Conservation (phyloP, 164 flowering plant genomes). For the Buxus sempervirens region DNA sequence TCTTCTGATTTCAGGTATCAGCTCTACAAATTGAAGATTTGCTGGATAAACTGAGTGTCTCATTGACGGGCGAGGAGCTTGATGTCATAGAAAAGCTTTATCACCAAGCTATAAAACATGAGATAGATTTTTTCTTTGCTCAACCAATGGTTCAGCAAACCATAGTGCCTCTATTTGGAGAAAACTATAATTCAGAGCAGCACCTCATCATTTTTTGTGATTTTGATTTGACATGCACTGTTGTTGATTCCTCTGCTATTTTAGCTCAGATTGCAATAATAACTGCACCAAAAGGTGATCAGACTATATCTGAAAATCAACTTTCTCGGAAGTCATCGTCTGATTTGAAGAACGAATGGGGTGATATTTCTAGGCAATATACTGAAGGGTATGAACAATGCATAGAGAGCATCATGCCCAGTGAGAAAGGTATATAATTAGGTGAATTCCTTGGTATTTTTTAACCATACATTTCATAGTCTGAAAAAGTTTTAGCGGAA, state of each 20-base stretch:
- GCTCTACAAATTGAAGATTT: slow-evolving; percentile 77
- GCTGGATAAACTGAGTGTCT: slow-evolving; percentile 87
- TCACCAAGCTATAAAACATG: slow-evolving; percentile 86
- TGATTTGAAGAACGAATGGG: slow-evolving; percentile 82
- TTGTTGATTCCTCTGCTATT: slow-evolving; percentile 93
- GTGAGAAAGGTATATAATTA: slow-evolving; percentile 44
- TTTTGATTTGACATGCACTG: slow-evolving; percentile 94
- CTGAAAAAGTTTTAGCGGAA: neutral
- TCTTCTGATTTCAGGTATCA: slow-evolving; percentile 47
- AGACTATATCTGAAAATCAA: slow-evolving; percentile 35
- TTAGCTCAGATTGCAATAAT: slow-evolving; percentile 92
- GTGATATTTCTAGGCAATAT: slow-evolving; percentile 63
- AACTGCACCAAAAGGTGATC: slow-evolving; percentile 76
- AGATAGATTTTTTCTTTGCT: slow-evolving; percentile 73
- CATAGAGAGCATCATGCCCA: slow-evolving; percentile 60
- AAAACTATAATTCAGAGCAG: slow-evolving; percentile 42
- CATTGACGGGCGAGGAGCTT: slow-evolving; percentile 95
- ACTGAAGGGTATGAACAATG: slow-evolving; percentile 92
- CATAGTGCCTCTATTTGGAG: slow-evolving; percentile 63
- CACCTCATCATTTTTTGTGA: slow-evolving; percentile 76
- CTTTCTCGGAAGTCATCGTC: slow-evolving; percentile 60
- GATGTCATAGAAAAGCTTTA: slow-evolving; percentile 88
- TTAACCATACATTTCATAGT: neutral
- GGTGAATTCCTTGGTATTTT: slow-evolving; percentile 1
- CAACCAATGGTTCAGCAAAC: slow-evolving; percentile 66